Base-by-base conservation (phyloP, 352 stramenopile species). In the Phytophthora gonapodyides region DNA sequence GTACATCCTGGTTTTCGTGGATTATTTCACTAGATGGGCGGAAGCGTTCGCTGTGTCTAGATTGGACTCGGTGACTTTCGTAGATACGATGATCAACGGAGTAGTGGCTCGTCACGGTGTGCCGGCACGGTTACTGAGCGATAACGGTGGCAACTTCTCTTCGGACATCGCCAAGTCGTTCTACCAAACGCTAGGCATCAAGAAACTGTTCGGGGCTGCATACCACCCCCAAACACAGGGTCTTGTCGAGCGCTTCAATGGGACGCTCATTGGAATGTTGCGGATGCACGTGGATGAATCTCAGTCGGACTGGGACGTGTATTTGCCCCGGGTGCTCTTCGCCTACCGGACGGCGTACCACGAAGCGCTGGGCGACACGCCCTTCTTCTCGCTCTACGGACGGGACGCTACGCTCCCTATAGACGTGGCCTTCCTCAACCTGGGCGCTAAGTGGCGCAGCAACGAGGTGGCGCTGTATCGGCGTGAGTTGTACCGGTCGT, bases 221-320 rank as follows among this genome's bases (percentile, higher is more conserved):
- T 53, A 54, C 24, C 42, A 48, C 43, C 45, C 55, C 9, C 42
- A 61, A 10, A 53, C 35, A 4, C 54, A 61, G 7, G 42, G 43
- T 1, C 42, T 61, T 0, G 45, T 56, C 1, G 43, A 61, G 21
- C 43, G 54, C 12, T 46, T 51, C 10, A 52, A 61, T 15, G 41
- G 41, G 1, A 54, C 42, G 54, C 21, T 52, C 1, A 46, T 48
- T 13, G 16, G 42, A 4, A 48, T 48, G 42, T 7, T 48, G 17
- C 2, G 8, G 17, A 48, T 30, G 42, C 21, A 34, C 42, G 42
- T 48, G 15, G 15, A 12, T 16, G 16, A 48, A 2, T 16, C 17
- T 4, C 42, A 48, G 8, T 8, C 7, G 1, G 42, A 30, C 9
- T 48, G 42, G 42, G 42, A 33, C 10, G 17, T 33, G 4, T 48